These are phyloP conservation scores for Spatholobus suberectus DNA, from an alignment of 306 rosid species.

Conservation along the genomic window DNA sequence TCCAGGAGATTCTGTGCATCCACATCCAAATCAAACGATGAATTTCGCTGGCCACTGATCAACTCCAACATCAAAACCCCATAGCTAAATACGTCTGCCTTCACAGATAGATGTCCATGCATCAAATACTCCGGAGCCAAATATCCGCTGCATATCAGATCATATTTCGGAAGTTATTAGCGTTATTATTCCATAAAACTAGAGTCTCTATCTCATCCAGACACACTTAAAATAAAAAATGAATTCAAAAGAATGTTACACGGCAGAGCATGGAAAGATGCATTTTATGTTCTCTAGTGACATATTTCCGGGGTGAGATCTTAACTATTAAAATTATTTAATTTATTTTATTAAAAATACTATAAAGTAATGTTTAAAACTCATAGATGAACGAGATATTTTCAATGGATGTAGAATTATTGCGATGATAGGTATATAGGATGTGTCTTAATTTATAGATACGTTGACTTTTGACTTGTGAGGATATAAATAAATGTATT, in stretches of 20 bases:
- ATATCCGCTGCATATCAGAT: slow-evolving; percentile 66
- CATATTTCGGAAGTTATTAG: not conserved
- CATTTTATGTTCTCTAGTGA: no score
- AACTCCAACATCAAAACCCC: slow-evolving; percentile 88
- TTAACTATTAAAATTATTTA: no score
- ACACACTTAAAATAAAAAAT: not conserved
- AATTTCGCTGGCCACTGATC: slow-evolving; percentile 73
- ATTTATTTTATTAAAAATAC: no score
- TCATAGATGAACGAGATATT: no score
- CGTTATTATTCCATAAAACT: not conserved
- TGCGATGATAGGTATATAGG: no score
- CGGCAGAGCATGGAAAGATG: no score
- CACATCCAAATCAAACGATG: slow-evolving; percentile 19
- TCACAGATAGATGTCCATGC: slow-evolving; percentile 76
- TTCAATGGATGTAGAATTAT: no score
- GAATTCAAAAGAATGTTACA: not conserved
- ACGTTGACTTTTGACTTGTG: slow-evolving; percentile 9
- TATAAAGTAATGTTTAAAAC: no score
- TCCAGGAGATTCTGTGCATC: slow-evolving; percentile 43
- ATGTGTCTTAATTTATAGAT: not conserved
- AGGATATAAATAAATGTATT: not conserved
- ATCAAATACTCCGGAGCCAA: slow-evolving; percentile 95
- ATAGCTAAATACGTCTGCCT: slow-evolving; percentile 86
- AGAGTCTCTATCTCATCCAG: not conserved
- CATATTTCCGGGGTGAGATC: no score